Evolutionary conservation across 441 rosid species (phyloP).

Genomic region (Francoa sonchifolia): DNA sequence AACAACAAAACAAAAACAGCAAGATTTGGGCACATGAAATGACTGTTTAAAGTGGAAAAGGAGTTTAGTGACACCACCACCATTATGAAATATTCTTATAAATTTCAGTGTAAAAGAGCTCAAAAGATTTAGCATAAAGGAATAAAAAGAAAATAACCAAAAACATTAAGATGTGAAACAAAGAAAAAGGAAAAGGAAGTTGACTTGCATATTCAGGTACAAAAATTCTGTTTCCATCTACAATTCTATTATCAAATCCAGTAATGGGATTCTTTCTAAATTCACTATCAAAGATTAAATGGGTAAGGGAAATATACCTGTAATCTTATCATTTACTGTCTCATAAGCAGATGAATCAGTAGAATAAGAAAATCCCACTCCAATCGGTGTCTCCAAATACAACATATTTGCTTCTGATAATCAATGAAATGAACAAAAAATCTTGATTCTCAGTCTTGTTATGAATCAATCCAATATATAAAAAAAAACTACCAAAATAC

Average conservation of each 20-base stretch:
- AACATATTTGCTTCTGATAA: slow-evolving; percentile 87
- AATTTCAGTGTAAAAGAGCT: slow-evolving; percentile 8
- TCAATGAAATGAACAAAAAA: slow-evolving; percentile 9
- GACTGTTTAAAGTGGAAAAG: slow-evolving; percentile 22
- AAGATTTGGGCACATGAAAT: slow-evolving; percentile 13
- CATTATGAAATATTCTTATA: slow-evolving; percentile 20
- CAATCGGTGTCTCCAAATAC: slow-evolving; percentile 86
- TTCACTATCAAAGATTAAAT: too few species aligned
- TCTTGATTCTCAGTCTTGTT: neutral
- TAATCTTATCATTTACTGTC: slow-evolving; percentile 60
- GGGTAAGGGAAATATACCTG: slow-evolving; percentile 36
- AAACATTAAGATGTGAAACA: slow-evolving; percentile 1
- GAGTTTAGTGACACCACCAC: slow-evolving; percentile 3
- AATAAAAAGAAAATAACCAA: neutral
- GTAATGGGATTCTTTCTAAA: neutral
- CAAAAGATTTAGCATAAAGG: neutral
- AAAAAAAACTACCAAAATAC: neutral
- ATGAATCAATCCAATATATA: neutral
- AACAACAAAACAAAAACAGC: slow-evolving; percentile 24
- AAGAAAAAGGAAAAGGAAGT: slow-evolving; percentile 16
- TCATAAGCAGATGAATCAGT: slow-evolving; percentile 48
- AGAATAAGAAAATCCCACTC: slow-evolving; percentile 98
- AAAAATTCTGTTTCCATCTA: slow-evolving; percentile 20
- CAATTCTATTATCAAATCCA: slow-evolving; percentile 4
- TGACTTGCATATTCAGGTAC: slow-evolving; percentile 24